phyloP scores from a whole-genome alignment of 2,329 filamentous ascomycete species.

The Penicillium verrucosum region DNA sequence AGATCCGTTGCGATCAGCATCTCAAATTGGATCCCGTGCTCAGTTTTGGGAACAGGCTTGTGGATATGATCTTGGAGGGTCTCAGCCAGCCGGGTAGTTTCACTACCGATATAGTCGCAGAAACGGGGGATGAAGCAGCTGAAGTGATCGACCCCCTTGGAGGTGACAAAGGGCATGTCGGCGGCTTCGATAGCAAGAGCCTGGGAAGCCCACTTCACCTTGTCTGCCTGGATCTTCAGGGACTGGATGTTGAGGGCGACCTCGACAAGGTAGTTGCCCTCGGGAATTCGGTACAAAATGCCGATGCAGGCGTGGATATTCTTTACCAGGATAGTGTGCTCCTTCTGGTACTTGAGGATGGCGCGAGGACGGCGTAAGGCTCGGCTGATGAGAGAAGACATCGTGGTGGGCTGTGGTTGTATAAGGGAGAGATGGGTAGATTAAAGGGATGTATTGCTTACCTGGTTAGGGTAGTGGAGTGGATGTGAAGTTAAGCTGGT shows the following conservation, averaged over 20 bases:
- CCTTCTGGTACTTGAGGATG: not conserved
- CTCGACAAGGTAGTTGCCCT: not conserved
- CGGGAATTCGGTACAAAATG: not conserved
- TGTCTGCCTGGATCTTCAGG: slow-evolving; percentile 1
- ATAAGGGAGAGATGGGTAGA: not conserved
- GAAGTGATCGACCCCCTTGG: not conserved
- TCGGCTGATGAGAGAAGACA: not conserved
- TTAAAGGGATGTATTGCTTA: not conserved
- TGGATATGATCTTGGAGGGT: not conserved
- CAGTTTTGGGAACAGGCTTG: not conserved
- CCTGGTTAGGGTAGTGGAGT: not conserved
- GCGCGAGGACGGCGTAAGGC: not conserved
- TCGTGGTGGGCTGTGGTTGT: not conserved
- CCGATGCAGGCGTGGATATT: not conserved
- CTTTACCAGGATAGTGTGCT: not conserved
- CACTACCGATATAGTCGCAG: not conserved
- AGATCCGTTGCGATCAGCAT: not conserved
- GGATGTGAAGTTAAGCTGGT: not conserved
- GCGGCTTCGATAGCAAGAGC: not conserved
- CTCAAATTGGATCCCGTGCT: not conserved
- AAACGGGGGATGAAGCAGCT: not conserved
- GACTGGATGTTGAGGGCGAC: not conserved
- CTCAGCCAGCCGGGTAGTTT: not conserved
- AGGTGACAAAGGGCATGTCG: not conserved
- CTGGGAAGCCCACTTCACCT: slow-evolving; percentile 3